phyloP scores from a whole-genome alignment of 306 rosid species.

The Clitoria ternatea region DNA sequence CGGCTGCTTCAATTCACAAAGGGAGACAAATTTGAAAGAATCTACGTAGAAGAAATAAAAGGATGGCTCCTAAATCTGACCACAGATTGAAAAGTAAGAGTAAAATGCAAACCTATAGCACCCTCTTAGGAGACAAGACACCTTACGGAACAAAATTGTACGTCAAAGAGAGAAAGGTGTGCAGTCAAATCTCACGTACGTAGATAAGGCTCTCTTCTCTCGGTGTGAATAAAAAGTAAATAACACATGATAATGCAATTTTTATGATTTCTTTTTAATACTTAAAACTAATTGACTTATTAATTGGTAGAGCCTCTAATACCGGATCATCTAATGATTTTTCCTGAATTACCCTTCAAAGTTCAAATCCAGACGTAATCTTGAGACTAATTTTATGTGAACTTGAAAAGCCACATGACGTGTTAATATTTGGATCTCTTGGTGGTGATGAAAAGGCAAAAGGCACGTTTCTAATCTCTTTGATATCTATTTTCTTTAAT shows the following conservation, averaged over 20 bases:
- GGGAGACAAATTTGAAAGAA: conserved; percentile 25
- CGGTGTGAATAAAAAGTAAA: too few species aligned
- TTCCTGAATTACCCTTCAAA: not conserved
- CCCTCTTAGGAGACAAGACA: conserved; percentile 42
- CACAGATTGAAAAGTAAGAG: conserved; percentile 1
- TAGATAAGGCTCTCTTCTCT: too few species aligned
- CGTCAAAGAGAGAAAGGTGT: not conserved
- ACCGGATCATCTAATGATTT: too few species aligned
- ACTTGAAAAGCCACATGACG: conserved; percentile 38
- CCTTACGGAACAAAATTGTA: conserved; percentile 13
- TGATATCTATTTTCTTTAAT: not conserved
- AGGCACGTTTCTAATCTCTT: conserved; percentile 4
- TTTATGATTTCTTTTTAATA: too few species aligned
- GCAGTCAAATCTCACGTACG: not conserved
- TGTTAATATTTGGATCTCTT: conserved; percentile 40
- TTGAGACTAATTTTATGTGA: conserved; percentile 16
- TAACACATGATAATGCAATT: too few species aligned
- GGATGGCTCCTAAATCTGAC: not conserved
- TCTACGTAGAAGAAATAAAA: not conserved
- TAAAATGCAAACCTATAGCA: not conserved
- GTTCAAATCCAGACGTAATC: conserved; percentile 12
- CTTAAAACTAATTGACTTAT: too few species aligned
- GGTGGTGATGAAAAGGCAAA: conserved; percentile 41
- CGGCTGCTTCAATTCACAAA: not conserved
- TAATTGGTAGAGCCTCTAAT: too few species aligned